Evolutionary conservation across 2,329 filamentous ascomycete species (phyloP).

Genomic region (Pestalotiopsis sp.): DNA sequence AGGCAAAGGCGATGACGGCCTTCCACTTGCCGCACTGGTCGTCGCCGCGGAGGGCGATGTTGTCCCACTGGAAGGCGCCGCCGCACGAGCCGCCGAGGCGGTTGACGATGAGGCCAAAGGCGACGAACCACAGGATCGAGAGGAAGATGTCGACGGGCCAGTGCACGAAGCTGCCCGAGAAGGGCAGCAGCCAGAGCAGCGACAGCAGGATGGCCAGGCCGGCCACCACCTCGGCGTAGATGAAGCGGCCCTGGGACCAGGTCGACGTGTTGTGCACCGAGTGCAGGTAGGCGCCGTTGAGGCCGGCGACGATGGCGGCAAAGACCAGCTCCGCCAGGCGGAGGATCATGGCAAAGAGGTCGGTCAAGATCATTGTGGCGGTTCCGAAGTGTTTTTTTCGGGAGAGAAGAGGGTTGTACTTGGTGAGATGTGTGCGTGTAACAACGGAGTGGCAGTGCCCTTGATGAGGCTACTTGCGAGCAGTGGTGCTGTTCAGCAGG

Average conservation of each 20-base stretch:
- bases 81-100: constrained; percentile 54
- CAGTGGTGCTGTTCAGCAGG: not conserved
- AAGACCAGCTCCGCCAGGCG: constrained; percentile 68
- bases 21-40: constrained; percentile 70
- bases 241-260: constrained; percentile 66
- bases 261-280: constrained; percentile 44
- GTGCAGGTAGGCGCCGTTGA: constrained; percentile 69
- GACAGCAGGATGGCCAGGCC: constrained; percentile 69
- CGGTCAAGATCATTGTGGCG: constrained; percentile 10
- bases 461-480: not conserved
- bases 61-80: constrained; percentile 61
- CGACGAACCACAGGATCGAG: constrained; percentile 70
- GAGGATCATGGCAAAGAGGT: constrained; percentile 56
- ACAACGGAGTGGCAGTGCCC: not conserved
- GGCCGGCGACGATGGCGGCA: constrained; percentile 71
- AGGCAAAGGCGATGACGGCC: constrained; percentile 71
- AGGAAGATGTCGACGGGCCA: constrained; percentile 74
- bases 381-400: not conserved
- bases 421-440: not conserved
- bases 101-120: constrained; percentile 68
- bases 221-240: constrained; percentile 75
- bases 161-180: constrained; percentile 66
- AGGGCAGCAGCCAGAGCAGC: constrained; percentile 74
- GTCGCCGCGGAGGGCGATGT: constrained; percentile 49
- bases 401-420: not conserved